A percentile compares a stretch with the other conserved stretches of the same genome.
Evolutionary conservation across 495 filamentous ascomycete genomes (phyloP).

Genomic region (Penicillium egyptiacum): DNA sequence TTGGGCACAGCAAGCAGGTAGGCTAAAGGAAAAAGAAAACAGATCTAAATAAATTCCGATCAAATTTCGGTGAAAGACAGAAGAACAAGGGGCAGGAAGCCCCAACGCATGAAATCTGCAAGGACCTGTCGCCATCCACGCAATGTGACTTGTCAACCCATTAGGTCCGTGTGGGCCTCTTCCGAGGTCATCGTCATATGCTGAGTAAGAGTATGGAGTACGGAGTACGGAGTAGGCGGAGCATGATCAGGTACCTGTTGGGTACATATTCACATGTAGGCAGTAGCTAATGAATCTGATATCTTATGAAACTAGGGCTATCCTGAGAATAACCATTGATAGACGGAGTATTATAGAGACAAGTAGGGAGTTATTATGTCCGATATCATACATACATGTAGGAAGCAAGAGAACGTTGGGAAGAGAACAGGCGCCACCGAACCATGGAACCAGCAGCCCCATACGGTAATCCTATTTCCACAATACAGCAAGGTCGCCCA

Average conservation of each 20-base stretch:
- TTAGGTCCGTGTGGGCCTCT: conserved; percentile 24
- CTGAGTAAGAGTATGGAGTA: conserved; percentile 7
- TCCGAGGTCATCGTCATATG: conserved; percentile 24
- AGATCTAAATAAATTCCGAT: background rate
- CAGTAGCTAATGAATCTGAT: background rate
- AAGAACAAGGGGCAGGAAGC: conserved; percentile 14
- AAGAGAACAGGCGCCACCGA: conserved; percentile 1
- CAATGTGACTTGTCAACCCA: conserved; percentile 37
- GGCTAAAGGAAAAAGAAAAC: background rate
- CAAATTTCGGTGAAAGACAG: background rate
- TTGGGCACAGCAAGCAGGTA: background rate
- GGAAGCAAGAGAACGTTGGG: background rate
- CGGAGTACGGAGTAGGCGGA: background rate
- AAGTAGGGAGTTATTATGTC: background rate
- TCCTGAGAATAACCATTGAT: no score
- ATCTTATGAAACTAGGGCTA: background rate
- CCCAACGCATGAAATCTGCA: conserved; percentile 36
- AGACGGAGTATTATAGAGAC: background rate
- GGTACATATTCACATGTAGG: background rate
- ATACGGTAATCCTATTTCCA: conserved; percentile 7
- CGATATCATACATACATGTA: background rate
- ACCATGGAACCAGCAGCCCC: conserved; percentile 6
- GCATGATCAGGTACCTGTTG: conserved; percentile 4
- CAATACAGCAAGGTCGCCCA: background rate
- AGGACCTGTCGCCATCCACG: conserved; percentile 36